A percentile compares a stretch with the other conserved stretches of the same genome.
Evolutionary conservation across 2,329 filamentous ascomycete genomes (phyloP).

Genomic region (Penicillium decumbens): DNA sequence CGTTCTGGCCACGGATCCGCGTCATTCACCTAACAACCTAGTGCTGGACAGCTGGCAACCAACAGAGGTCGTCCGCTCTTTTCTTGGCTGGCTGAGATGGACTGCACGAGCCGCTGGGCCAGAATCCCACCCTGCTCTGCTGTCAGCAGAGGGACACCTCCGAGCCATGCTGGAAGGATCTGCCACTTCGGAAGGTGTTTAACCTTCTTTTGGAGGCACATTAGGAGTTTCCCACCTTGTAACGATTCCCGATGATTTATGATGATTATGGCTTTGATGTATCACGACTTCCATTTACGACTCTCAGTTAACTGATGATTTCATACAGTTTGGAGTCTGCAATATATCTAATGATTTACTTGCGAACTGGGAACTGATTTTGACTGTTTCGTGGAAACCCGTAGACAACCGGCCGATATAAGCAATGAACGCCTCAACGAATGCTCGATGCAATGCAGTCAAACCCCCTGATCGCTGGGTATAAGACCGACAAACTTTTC

Average conservation of each 20-base stretch:
- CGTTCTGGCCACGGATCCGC: not conserved
- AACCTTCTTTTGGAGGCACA: not conserved
- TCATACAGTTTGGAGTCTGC: not conserved
- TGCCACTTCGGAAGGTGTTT: not conserved
- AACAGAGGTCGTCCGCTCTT: slow-evolving; percentile 30
- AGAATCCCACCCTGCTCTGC: slow-evolving; percentile 16
- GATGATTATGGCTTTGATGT: slow-evolving; percentile 9
- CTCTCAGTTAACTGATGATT: not conserved
- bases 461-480: not conserved
- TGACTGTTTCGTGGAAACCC: not conserved
- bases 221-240: not conserved
- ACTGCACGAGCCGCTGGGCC: slow-evolving; percentile 20
- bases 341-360: not conserved
- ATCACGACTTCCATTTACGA: not conserved
- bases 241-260: slow-evolving; percentile 10
- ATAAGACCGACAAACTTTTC: not conserved
- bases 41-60: slow-evolving; percentile 14
- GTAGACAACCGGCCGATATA: not conserved
- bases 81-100: slow-evolving; percentile 35
- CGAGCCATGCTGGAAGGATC: slow-evolving; percentile 34
- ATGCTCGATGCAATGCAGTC: slow-evolving; percentile 14
- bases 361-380: not conserved
- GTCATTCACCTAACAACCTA: not conserved
- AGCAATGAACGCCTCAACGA: slow-evolving; percentile 2
- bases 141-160: slow-evolving; percentile 36